A percentile compares a stretch with the other conserved stretches of the same genome.
phyloP scores from a whole-genome alignment of 345 rosid species.

The Dimocarpus longan region DNA sequence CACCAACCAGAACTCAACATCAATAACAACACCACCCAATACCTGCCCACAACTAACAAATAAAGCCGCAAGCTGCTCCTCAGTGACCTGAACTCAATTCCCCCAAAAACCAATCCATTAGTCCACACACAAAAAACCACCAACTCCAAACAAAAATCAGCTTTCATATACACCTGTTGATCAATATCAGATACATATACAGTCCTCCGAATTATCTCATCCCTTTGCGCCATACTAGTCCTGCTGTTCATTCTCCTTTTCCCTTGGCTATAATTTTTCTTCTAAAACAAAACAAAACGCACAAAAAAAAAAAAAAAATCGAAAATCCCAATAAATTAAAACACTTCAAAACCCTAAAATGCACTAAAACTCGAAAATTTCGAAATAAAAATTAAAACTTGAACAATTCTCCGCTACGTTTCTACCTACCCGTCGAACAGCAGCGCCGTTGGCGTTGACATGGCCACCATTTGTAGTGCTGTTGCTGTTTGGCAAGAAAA shows the following conservation, averaged over 20 bases:
- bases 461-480: slow-evolving; percentile 42
- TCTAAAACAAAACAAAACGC: slow-evolving; percentile 39
- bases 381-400: background rate
- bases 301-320: background rate
- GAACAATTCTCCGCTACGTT: background rate
- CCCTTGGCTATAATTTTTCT: slow-evolving; percentile 73
- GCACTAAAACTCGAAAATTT: background rate
- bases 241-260: slow-evolving; percentile 68
- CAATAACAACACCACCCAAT: slow-evolving; percentile 22
- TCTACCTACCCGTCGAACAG: slow-evolving; percentile 51
- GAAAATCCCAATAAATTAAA: background rate
- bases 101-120: slow-evolving; percentile 14
- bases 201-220: slow-evolving; percentile 82
- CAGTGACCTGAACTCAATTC: slow-evolving; percentile 64
- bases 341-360: slow-evolving; percentile 1
- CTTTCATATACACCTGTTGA: slow-evolving; percentile 63
- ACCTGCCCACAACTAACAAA: slow-evolving; percentile 90
- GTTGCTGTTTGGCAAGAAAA: slow-evolving; percentile 28
- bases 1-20: background rate
- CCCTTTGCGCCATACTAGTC: slow-evolving; percentile 88
- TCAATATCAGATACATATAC: slow-evolving; percentile 95
- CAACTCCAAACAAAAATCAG: slow-evolving; percentile 6
- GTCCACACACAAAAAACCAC: background rate
- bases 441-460: slow-evolving; percentile 40
- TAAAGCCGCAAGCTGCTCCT: slow-evolving; percentile 95